Evolutionary conservation across 495 filamentous ascomycete genomes (phyloP), one percentile per base, ranked within the genome.

Genomic region (Aspergillus diversus): DNA sequence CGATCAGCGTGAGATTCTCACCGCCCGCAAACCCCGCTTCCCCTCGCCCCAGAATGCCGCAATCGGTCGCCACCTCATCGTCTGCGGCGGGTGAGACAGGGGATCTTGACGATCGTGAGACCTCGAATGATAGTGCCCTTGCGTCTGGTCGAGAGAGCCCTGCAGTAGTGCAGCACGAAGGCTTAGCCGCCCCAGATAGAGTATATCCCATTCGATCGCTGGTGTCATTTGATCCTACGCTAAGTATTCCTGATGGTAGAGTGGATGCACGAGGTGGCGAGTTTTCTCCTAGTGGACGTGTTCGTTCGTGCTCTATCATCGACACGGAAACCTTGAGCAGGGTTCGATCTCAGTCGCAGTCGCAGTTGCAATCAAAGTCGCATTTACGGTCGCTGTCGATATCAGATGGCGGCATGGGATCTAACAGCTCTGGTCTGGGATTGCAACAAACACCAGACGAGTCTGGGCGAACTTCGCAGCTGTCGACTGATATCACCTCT

Each of bases 191-290:
- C 8, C 37, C 37, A 11, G 89, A 92, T 66, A 81, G 89, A 17
- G 86, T 95, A 21, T 95, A 90, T 62, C 91, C 91, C 6, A 89
- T 94, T 27, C 84, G 88, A 51, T 92, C 89, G 17, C 86, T 90
- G 42, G 81, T 95, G 33, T 89, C 86, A 27, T 87, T 93, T 42
- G 85, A 90, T 61, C 81, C 87, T 55, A 69, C 75, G 5, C n/a
- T 48, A 3, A 43, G n/a, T 15, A 43, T 8, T 4, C 11, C 39
- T 15, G 39, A 43, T 7, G 39, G n/a, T 15, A 11, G 11, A 4
- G 39, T 43, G 8, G 11, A 43, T 15, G 8, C 39, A 13, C 8
- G 1, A 1, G 39, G 11, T 43, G 39, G 39, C n/a, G 39, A 43
- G 7, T 15, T 43, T 11, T 43, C 39, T 7, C 39, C 39, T 11